Evolutionary conservation across 164 flowering plant species (phyloP).

Genomic region (Magnolia kwangsiensis): DNA sequence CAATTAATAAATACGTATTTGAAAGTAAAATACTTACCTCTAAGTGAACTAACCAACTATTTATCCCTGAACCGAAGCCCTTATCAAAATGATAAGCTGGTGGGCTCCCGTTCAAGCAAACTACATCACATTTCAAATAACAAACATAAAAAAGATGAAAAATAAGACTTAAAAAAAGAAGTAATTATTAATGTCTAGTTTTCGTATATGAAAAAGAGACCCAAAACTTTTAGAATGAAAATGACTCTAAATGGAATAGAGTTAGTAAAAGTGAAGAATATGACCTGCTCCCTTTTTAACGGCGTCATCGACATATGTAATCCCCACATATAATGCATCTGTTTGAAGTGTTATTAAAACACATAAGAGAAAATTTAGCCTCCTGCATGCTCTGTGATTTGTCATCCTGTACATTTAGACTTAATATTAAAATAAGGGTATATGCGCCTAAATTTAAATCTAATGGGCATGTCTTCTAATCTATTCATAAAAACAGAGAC

Average conservation of each 20-base stretch:
- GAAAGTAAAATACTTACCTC: slow-evolving; percentile 15
- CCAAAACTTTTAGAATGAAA: neutral
- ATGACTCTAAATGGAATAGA: neutral
- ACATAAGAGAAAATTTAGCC: slow-evolving; percentile 7
- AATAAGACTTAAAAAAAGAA: neutral
- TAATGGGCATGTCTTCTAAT: neutral
- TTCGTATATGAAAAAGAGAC: neutral
- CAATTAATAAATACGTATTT: neutral
- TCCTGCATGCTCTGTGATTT: neutral
- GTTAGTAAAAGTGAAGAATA: neutral
- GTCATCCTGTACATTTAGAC: slow-evolving; percentile 2
- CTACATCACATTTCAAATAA: slow-evolving; percentile 4
- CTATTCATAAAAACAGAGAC: neutral
- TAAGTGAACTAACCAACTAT: slow-evolving; percentile 26
- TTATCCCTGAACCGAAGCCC: slow-evolving; percentile 25
- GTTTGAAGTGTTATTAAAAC: slow-evolving; percentile 1
- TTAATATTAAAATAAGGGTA: no score
- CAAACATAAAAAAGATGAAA: neutral
- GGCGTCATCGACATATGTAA: slow-evolving; percentile 12
- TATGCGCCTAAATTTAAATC: neutral
- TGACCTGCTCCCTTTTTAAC: slow-evolving; percentile 15
- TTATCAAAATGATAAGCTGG: slow-evolving; percentile 27
- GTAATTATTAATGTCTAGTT: neutral
- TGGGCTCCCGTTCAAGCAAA: slow-evolving; percentile 34
- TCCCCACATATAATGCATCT: slow-evolving; percentile 4